A percentile compares a stretch with the other conserved stretches of the same genome.
Evolutionary conservation across 768 basidiomycete genomes (phyloP).

Genomic region (Psilocybe subaeruginosa): DNA sequence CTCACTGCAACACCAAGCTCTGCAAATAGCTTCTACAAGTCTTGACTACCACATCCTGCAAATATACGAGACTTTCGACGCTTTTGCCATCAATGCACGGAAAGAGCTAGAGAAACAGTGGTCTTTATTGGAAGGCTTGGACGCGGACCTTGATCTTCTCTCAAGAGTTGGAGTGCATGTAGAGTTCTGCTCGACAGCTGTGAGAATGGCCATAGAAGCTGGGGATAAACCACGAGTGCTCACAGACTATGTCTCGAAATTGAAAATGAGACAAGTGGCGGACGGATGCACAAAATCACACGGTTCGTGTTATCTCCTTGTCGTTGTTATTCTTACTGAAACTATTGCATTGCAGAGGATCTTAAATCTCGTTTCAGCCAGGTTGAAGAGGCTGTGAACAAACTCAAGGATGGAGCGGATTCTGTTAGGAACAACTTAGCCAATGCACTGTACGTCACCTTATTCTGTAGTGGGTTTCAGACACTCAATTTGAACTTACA

Average conservation of each 20-base stretch:
- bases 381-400: slow-evolving; percentile 53
- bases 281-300: slow-evolving; percentile 72
- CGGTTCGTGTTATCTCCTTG: slow-evolving; percentile 44
- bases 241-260: slow-evolving; percentile 79
- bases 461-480: slow-evolving; percentile 38
- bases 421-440: slow-evolving; percentile 53
- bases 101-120: slow-evolving; percentile 72
- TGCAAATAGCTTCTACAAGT: slow-evolving; percentile 71
- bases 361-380: slow-evolving; percentile 55
- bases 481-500: not conserved
- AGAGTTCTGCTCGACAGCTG: slow-evolving; percentile 72
- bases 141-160: slow-evolving; percentile 75
- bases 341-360: slow-evolving; percentile 47
- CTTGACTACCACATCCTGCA: slow-evolving; percentile 76
- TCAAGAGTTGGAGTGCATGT: slow-evolving; percentile 67
- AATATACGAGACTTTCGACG: slow-evolving; percentile 71
- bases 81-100: slow-evolving; percentile 54
- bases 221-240: slow-evolving; percentile 72
- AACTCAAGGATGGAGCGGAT: slow-evolving; percentile 62
- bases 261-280: slow-evolving; percentile 81
- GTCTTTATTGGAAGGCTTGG: slow-evolving; percentile 60
- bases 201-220: slow-evolving; percentile 70
- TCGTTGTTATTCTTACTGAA: not conserved
- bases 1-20: slow-evolving; percentile 67
- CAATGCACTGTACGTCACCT: slow-evolving; percentile 24